Percentiles rank a stretch among this genome's conserved stretches.
Conservation (phyloP, 2,329 filamentous ascomycete genomes). For the Neonectria neomacrospora region DNA sequence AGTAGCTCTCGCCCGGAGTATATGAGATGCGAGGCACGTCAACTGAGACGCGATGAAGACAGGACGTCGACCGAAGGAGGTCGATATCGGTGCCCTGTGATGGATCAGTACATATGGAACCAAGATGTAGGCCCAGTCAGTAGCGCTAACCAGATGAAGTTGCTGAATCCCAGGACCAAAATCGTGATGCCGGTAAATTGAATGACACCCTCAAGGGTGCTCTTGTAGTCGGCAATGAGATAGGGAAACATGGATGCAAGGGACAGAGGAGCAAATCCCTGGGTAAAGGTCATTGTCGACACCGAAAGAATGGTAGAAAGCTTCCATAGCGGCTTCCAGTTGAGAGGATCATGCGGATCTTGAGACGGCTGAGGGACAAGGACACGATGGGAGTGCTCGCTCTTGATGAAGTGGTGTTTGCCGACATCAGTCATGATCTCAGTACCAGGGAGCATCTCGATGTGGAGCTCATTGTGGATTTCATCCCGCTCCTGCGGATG, state of each 20-base stretch:
- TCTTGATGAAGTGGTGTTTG: slow-evolving; percentile 30
- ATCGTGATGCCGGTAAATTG: slow-evolving; percentile 24
- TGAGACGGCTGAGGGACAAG: slow-evolving; percentile 29
- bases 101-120: neutral
- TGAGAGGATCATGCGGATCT: slow-evolving; percentile 11
- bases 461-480: slow-evolving; percentile 32
- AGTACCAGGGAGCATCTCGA: slow-evolving; percentile 32
- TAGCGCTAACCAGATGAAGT: slow-evolving; percentile 20
- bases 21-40: slow-evolving; percentile 17
- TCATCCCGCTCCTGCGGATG: slow-evolving; percentile 3
- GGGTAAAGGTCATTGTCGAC: slow-evolving; percentile 14
- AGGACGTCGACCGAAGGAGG: slow-evolving; percentile 15
- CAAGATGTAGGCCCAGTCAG: neutral
- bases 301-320: slow-evolving; percentile 7
- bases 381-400: slow-evolving; percentile 28
- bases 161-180: slow-evolving; percentile 24
- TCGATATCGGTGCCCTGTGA: slow-evolving; percentile 10
- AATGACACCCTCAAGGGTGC: slow-evolving; percentile 10
- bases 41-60: slow-evolving; percentile 18
- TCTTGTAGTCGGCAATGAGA: slow-evolving; percentile 14
- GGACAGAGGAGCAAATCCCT: slow-evolving; percentile 11
- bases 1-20: slow-evolving; percentile 18
- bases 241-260: slow-evolving; percentile 11
- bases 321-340: slow-evolving; percentile 10
- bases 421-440: slow-evolving; percentile 37